Base-by-base conservation (phyloP, 306 rosid species). In the Cicer cuneatum region DNA sequence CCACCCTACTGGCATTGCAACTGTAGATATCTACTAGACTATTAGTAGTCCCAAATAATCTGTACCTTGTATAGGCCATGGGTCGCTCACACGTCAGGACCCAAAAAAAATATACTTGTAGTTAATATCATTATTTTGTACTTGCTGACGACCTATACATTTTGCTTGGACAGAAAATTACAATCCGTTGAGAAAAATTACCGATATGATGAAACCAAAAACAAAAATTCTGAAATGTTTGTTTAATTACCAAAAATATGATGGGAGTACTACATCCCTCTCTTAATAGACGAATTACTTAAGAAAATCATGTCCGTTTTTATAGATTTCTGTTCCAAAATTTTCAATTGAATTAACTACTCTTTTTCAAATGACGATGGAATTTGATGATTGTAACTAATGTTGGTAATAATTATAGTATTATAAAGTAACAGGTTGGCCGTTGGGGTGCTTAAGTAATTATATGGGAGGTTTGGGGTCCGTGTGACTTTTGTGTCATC, bases 21-120 rank as follows among this genome's bases (percentile, higher is more conserved):
- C 0, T 52, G 77, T 73, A 73, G 40, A 67, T 68, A 42, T 68
- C 40, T 5, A 37, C 60, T 45, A 24, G n/a, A 19, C 14, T 53
- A 59, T 38, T 6, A 42, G 41, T n/a, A 10, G 10, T 38, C 62
- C 62, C 40, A 66, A 2, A 65, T 65, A 16, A 41, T 40, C n/a
- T 16, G 15, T 29, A 65, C 53, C 40, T 18, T 33, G 5, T 24
- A 2, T 53, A 35, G 7, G 48, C 64, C n/a, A 5, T 47, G 7
- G 19, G 46, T 7, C 57, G 68, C 60, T 46, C 67, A 39, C 16
- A 14, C 12, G 29, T 63, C 49, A 7, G 3, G 49, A 47, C 70
- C 51, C 49, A 70, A 37, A 16, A 15, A 33, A 35, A 13, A n/a
- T 14, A 49, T 35, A 35, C 5, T 52, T n/a, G n/a, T n/a, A 70